Base-by-base conservation (phyloP, 2,329 filamentous ascomycete species). In the Talaromyces sp. region DNA sequence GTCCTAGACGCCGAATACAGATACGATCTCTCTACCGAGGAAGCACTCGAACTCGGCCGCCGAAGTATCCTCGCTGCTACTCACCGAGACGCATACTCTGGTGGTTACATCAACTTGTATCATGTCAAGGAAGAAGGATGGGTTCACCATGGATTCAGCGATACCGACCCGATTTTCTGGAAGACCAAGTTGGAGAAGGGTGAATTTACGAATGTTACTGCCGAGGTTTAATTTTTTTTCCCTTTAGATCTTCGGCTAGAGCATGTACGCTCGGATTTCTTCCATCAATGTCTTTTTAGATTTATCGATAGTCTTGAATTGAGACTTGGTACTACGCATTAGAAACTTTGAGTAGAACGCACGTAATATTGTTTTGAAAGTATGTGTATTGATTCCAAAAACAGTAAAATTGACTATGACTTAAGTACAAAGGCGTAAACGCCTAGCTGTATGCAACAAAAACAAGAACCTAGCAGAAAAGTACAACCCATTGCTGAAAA, bases 151-250 rank as follows among this genome's bases (percentile, higher is more conserved):
- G 95, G 95, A 68, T 99, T 99, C 86, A 93, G 85, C 72, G 95
- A 99, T 80, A 98, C 94, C 72, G 97, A 98, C 84, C 94, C 94
- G 53, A 96, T 98, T 77, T 99, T 99, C 89, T 99, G 95, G 95
- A 91, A 96, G 85, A 97, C 93, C 59, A 99, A 99, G 88, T 82
- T 99, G 75, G 91, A 97, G 79, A 96, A 96, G 88, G 93, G 93
- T 79, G 95, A 99, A 84, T 99, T 99, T 80, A 94, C 90, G 69
- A 97, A 97, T 78, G 93, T 97, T 63, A 96, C 92, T 66, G 91
- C 90, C 73, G 83, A 89, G 74, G 78, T 96, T 70, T 77, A 75
- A 69, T 67, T 51, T 49, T 17, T 15, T 36, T 17, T 15, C 27
- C 34, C 11, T 4, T 36, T 36, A 3, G 3, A 4, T 38, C n/a